These are phyloP conservation scores for Trametes polyzona DNA, from an alignment of 1,284 basidiomycete genomes.

Conservation along the genomic window DNA sequence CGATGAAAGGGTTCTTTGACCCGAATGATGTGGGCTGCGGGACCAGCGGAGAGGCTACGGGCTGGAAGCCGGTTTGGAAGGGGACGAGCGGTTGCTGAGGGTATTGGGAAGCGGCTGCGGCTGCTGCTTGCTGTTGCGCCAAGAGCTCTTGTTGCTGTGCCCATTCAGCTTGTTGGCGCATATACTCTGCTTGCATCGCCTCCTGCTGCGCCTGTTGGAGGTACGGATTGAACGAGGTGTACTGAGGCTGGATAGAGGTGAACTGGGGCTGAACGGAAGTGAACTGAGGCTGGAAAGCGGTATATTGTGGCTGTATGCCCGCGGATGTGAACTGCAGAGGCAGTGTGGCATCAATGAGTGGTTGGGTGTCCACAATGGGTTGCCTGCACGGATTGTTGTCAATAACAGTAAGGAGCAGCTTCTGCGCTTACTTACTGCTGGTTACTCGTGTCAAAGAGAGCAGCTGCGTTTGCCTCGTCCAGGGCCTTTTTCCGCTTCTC, in stretches of 20 bases:
- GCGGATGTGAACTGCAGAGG: conserved; percentile 40
- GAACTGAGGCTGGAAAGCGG: conserved; percentile 64
- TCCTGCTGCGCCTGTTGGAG: conserved; percentile 89
- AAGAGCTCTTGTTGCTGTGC: conserved; percentile 40
- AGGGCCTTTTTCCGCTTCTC: conserved; percentile 65
- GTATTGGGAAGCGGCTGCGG: too few species aligned
- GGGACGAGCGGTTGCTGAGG: conserved; percentile 28
- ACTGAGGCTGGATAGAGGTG: conserved; percentile 64
- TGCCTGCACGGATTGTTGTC: background rate
- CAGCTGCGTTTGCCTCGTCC: conserved; percentile 69
- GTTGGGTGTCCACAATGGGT: background rate
- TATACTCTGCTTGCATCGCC: conserved; percentile 69
- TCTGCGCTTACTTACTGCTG: conserved; percentile 53
- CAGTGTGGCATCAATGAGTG: conserved; percentile 32
- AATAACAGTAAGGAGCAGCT: background rate
- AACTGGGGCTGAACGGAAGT: conserved; percentile 70
- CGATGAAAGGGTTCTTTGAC: conserved; percentile 93
- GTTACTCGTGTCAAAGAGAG: conserved; percentile 83
- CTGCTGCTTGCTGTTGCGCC: conserved; percentile 49
- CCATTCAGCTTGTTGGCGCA: conserved; percentile 71
- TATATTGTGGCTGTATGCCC: conserved; percentile 58
- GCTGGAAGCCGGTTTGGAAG: conserved; percentile 21
- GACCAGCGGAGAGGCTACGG: conserved; percentile 18
- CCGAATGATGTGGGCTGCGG: conserved; percentile 71
- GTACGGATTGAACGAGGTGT: conserved; percentile 91